Evolutionary conservation across 176 grass and related monocot genomes (phyloP), one percentile per base, ranked within the genome.

Genomic region (Musa schizocarpa): DNA sequence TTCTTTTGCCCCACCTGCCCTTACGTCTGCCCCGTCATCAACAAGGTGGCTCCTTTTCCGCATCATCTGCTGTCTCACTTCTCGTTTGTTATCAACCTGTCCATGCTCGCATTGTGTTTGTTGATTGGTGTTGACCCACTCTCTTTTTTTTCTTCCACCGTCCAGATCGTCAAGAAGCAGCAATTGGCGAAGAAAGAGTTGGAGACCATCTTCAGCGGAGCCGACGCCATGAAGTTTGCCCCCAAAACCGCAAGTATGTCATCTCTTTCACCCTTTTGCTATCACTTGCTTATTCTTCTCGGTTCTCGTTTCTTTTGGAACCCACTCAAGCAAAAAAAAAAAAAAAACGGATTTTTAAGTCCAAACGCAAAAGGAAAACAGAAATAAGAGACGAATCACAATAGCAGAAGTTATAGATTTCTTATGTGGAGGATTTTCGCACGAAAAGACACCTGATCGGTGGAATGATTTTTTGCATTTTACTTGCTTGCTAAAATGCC

Each of bases 1-100:
- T 71, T 85, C 77, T 88, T 62, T 83, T 96, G 93, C 74, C 89
- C 89, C 50, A 78, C 78, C 54, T 96, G 93, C 81, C 85, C 85
- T 50, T 90, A 88, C 80, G 83, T 88, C 77, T 92, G 87, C 79
- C 48, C 74, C 67, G 61, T 89, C 71, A 56, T 62, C 69, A 84
- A 89, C 83, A 92, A 92, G 89, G 93, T 86, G 17, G 12, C 7
- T 9, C 3, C 13, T 9, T 9, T 1, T 63, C 23, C 23, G 56
- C 49, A 17, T 74, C 10, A 16, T 12, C 12, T 13, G 73, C 70
- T 65, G 9, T 27, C 24, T 8, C 25, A 1, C 65, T 21, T 11
- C 23, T 51, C 48, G 23, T 74, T 61, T 23, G 1, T 68, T 43
- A 3, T 43, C 0, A 27, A 6, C 1, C 3, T 11, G 16, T 72